Conservation (phyloP, 2,329 filamentous ascomycete species). For the Verticillium isaacii region DNA sequence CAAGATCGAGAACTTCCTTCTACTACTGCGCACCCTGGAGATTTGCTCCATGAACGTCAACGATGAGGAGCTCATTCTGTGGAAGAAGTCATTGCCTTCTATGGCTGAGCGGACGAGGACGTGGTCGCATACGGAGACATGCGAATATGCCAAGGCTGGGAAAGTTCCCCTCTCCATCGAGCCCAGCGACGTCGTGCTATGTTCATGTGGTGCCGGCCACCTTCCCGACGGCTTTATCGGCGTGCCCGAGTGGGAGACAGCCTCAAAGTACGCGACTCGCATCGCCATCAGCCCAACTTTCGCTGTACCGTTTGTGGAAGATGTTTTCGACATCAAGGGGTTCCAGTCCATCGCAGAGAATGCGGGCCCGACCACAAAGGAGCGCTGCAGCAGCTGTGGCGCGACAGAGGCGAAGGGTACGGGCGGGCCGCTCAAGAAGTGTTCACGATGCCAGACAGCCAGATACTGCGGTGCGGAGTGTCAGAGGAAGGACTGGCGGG, state of each 20-base stretch:
- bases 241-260: slow-evolving; percentile 38
- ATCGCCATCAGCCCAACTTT: slow-evolving; percentile 54
- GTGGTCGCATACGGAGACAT: slow-evolving; percentile 34
- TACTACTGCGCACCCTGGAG: slow-evolving; percentile 28
- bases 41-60: slow-evolving; percentile 32
- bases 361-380: slow-evolving; percentile 1
- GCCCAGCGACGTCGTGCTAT: slow-evolving; percentile 31
- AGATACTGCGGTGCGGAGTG: slow-evolving; percentile 49
- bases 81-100: slow-evolving; percentile 39
- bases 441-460: slow-evolving; percentile 35
- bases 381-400: slow-evolving; percentile 32
- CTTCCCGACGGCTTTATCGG: slow-evolving; percentile 33
- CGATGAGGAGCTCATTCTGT: slow-evolving; percentile 53
- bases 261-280: slow-evolving; percentile 41
- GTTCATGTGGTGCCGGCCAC: slow-evolving; percentile 38
- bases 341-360: slow-evolving; percentile 1
- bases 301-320: slow-evolving; percentile 36
- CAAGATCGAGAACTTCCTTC: slow-evolving; percentile 31
- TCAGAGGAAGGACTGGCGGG: slow-evolving; percentile 50
- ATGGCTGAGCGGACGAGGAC: slow-evolving; percentile 44
- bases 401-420: slow-evolving; percentile 19
- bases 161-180: slow-evolving; percentile 33
- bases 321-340: slow-evolving; percentile 22
- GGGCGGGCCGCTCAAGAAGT: slow-evolving; percentile 34
- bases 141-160: slow-evolving; percentile 34